Conservation (phyloP, 768 basidiomycete species). For the Lentinula lateritia region DNA sequence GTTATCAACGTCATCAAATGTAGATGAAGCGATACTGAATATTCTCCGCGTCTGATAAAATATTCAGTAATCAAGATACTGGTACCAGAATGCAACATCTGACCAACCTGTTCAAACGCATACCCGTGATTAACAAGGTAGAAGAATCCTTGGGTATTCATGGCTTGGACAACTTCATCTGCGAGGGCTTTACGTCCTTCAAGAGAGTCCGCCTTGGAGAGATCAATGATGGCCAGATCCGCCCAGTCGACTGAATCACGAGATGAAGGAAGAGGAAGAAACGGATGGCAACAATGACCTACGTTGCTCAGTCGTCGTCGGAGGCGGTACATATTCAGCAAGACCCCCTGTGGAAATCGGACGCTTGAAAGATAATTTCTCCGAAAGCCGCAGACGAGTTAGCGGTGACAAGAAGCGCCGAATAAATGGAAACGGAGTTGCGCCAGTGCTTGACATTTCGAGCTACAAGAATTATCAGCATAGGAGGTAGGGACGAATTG, state of each 20-base stretch:
- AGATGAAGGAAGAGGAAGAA: conserved; percentile 13
- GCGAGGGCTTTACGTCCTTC: conserved; percentile 34
- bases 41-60: conserved; percentile 34
- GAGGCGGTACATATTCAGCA: conserved; percentile 6
- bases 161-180: conserved; percentile 36
- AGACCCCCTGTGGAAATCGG: not conserved
- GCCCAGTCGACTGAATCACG: conserved; percentile 34
- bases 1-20: conserved; percentile 32
- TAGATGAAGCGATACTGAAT: conserved; percentile 43
- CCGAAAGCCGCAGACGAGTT: not conserved
- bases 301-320: conserved; percentile 5
- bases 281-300: not conserved
- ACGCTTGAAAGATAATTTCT: not conserved
- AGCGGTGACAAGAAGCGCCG: not conserved
- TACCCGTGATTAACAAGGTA: conserved; percentile 46
- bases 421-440: not conserved
- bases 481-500: not conserved
- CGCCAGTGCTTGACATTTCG: not conserved
- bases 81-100: not conserved
- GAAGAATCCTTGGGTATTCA: conserved; percentile 40
- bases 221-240: conserved; percentile 47
- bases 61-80: not conserved
- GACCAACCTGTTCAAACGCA: conserved; percentile 28
- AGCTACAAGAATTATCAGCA: not conserved
- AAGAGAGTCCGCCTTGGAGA: conserved; percentile 31